Evolutionary conservation across 2,329 filamentous ascomycete genomes (phyloP), one percentile per base, ranked within the genome.

Genomic region (Cadophora luteo-olivacea): DNA sequence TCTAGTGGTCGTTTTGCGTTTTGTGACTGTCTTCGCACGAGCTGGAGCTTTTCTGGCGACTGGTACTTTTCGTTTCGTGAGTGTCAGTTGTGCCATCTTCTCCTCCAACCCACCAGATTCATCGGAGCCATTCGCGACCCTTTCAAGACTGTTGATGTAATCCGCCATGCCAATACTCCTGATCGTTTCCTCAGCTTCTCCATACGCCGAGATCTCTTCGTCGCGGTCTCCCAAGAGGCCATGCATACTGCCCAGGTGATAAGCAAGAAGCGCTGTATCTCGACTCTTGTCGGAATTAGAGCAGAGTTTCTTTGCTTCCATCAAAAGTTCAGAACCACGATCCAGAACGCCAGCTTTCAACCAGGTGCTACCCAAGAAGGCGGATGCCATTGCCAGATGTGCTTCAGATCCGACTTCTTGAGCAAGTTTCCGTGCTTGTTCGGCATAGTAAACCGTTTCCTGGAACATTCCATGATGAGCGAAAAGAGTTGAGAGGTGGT

Each of bases 371-470:
- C 85, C 86, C 16, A 85, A 81, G 83, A 86, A 86, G 4, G 84
- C 82, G 3, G 84, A 82, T 8, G 85, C 84, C 70, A 87, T 84
- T 0, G 86, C 84, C 52, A 82, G 79, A 73, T 87, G 86, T 3
- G 65, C 63, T 49, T 76, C 70, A 33, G 76, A 77, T 24, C 72
- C 68, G 11, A 75, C 69, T 24, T 73, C 68, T 41, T 75, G 72
- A 24, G 92, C 92, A 69, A 97, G 87, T 75, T 91, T 93, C 65
- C 91, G 84, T 0, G 94, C 94, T 74, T 96, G 92, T 73, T 97
- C 91, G 1, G 91, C 90, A 73, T 97, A 97, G 77, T 94, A 96
- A 0, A 95, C 82, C 1, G 95, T 95, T 78, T 98, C 95, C 69
- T 93, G 90, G 72, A 94, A 93, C 80, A 97, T 87, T 33, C 96